Base-by-base conservation (phyloP, 2,329 filamentous ascomycete species). In the Fusarium nurragi region DNA sequence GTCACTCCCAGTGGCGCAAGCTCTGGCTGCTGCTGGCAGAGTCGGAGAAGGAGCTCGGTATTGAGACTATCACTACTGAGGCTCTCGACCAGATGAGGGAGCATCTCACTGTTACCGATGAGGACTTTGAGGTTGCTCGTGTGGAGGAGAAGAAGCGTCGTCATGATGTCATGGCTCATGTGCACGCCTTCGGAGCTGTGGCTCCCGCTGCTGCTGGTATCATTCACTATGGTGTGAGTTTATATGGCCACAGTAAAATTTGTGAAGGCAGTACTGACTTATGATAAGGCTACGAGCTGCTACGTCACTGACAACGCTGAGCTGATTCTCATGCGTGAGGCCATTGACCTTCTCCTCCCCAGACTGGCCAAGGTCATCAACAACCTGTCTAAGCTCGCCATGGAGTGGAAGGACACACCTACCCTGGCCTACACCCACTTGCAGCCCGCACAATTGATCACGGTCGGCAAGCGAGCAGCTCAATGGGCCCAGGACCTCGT, bases 1-100 rank as follows among this genome's bases (percentile, higher is more conserved):
- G 67, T 19, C 41, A 54, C 30, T 65, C 55, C 4, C 67, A 60
- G 30, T 69, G 67, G 66, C 53, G 65, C 7, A 56, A 68, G 52
- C 50, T 66, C 9, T 68, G 65, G 58, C 39, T 54, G 6, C 43
- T 51, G 22, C 65, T 66, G 16, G 65, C 58, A 12, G 65, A 68
- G 44, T 30, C 39, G 25, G 65, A 68, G 58, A 52, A 52, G 53
- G 54, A 68, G 50, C 41, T 68, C 6, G 50, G 65, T 18, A 68
- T 66, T 16, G 43, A 44, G 22, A 57, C 47, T 36, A 66, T 66
- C 46, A 64, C 63, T 3, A 45, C 52, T 21, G 63, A 66, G 45
- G 64, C 64, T 5, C 48, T 66, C 11, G 63, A 67, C n/a, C 58
- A 66, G 58, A 66, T 66, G 64, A 54, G 46, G 34, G 28, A 45